A percentile compares a stretch with the other conserved stretches of the same genome.
Conservation (phyloP, 2,329 filamentous ascomycete genomes). For the Byssothecium circinans region DNA sequence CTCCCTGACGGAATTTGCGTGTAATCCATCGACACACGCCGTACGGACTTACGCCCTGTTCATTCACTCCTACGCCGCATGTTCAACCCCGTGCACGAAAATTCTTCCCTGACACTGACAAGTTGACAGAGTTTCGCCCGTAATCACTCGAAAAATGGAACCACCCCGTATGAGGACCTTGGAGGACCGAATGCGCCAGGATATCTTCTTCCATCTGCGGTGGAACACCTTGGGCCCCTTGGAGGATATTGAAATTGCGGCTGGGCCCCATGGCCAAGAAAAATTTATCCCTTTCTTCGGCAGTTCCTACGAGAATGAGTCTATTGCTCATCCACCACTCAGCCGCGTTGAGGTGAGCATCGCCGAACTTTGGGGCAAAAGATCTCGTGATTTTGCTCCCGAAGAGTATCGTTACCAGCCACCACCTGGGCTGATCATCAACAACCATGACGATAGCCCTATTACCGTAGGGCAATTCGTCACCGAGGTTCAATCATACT, state of each 20-base stretch:
- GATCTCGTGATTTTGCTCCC: neutral
- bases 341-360: neutral
- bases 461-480: slow-evolving; percentile 14
- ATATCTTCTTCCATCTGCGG: slow-evolving; percentile 13
- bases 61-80: too few species aligned
- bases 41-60: too few species aligned
- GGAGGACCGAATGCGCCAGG: neutral
- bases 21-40: too few species aligned
- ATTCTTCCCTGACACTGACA: neutral
- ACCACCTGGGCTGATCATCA: slow-evolving; percentile 6
- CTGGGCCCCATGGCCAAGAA: neutral
- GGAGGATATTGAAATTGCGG: slow-evolving; percentile 5
- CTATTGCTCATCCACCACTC: slow-evolving; percentile 2
- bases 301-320: slow-evolving; percentile 3
- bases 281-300: slow-evolving; percentile 3
- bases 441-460: slow-evolving; percentile 5
- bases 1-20: too few species aligned
- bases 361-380: neutral
- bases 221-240: slow-evolving; percentile 11
- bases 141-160: too few species aligned
- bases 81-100: neutral
- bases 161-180: neutral
- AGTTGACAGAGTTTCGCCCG: neutral
- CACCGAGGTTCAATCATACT: neutral
- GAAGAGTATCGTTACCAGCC: slow-evolving; percentile 9